Conservation (phyloP, 805 yeast species). For the Metschnikowia amazonensis region DNA sequence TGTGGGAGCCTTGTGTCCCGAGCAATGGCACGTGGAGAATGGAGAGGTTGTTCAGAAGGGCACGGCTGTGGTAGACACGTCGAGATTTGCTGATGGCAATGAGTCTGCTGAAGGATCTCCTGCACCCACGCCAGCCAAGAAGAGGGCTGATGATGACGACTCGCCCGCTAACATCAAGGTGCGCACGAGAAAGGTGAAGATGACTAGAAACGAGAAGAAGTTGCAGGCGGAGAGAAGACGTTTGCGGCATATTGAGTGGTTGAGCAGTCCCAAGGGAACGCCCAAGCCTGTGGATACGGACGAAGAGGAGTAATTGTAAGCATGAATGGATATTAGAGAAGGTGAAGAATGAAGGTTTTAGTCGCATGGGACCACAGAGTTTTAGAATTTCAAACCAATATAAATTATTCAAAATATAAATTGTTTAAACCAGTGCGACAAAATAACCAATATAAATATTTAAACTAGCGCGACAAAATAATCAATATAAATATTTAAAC, state of each 20-base stretch:
- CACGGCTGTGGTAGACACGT: constrained; percentile 64
- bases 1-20: constrained; percentile 96
- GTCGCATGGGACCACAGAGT: no score
- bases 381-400: no score
- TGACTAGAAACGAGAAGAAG: constrained; percentile 96
- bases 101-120: constrained; percentile 43
- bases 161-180: constrained; percentile 97
- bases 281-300: constrained; percentile 93
- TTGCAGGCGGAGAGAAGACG: constrained; percentile 90
- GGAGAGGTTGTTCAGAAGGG: constrained; percentile 88
- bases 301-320: constrained; percentile 68
- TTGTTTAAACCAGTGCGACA: no score
- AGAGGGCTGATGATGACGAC: constrained; percentile 66
- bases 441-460: no score
- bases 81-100: constrained; percentile 80
- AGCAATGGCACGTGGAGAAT: constrained; percentile 95
- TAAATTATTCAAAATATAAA: no score
- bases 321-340: no score
- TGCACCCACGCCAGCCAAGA: constrained; percentile 31
- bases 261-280: constrained; percentile 94
- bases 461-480: no score
- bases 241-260: constrained; percentile 90
- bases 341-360: no score
- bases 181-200: constrained; percentile 88
- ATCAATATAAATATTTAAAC: no score